These are phyloP conservation scores for Vanderwaltozyma polyspora DNA, from an alignment of 805 yeast species.

Conservation along the genomic window DNA sequence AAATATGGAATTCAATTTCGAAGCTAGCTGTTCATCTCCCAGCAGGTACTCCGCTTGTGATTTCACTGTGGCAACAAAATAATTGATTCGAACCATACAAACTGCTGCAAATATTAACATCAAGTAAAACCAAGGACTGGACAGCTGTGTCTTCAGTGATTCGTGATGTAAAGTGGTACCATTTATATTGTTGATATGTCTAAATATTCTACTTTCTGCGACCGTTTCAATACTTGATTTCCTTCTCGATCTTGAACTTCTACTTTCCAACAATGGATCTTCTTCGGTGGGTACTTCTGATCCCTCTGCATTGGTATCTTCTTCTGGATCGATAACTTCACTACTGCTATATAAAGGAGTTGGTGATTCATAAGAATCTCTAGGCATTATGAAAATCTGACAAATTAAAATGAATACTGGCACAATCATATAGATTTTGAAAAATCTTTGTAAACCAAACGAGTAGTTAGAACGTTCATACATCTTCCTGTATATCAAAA, in stretches of 20 bases:
- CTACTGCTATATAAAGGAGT: neutral
- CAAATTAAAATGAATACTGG: constrained; percentile 69
- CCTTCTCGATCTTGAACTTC: constrained; percentile 7
- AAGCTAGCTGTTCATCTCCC: constrained; percentile 40
- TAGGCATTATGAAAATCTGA: constrained; percentile 73
- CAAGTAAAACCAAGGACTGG: constrained; percentile 58
- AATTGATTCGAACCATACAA: constrained; percentile 86
- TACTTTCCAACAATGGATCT: neutral
- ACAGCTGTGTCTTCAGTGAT: constrained; percentile 38
- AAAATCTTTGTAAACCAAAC: constrained; percentile 43
- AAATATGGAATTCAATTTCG: constrained; percentile 56
- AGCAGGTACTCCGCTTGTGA: constrained; percentile 72
- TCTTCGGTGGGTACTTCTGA: neutral
- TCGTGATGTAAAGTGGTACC: constrained; percentile 71
- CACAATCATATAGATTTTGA: constrained; percentile 54
- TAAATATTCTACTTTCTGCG: constrained; percentile 44
- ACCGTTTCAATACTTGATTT: constrained; percentile 58
- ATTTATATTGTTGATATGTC: constrained; percentile 52
- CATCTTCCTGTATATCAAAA: constrained; percentile 56
- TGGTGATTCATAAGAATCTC: constrained; percentile 2
- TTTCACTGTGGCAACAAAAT: constrained; percentile 80
- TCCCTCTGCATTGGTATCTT: neutral
- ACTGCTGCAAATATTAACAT: constrained; percentile 73
- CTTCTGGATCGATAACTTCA: neutral
- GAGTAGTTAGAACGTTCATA: constrained; percentile 33